A percentile compares a stretch with the other conserved stretches of the same genome.
phyloP scores from a whole-genome alignment of 768 basidiomycete genomes.

The Termitomyces eurrhizus region DNA sequence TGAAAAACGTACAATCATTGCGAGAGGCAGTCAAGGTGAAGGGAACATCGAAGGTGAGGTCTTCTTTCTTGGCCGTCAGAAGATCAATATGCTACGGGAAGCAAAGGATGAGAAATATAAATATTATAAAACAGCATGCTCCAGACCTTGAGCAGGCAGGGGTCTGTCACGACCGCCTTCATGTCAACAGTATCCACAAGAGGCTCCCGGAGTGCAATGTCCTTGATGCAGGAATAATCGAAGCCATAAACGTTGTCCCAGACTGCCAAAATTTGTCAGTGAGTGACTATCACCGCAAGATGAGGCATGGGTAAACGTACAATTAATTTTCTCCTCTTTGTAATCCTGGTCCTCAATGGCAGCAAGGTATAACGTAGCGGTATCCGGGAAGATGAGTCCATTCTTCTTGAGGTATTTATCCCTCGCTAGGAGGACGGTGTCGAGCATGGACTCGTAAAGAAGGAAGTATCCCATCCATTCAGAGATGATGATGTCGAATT shows the following conservation, averaged over 20 bases:
- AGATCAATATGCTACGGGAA: slow-evolving; percentile 76
- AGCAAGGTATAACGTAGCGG: slow-evolving; percentile 86
- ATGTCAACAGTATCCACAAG: slow-evolving; percentile 98
- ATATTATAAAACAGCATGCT: neutral
- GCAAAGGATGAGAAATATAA: neutral
- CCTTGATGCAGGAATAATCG: slow-evolving; percentile 99
- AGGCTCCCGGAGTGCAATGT: slow-evolving; percentile 94
- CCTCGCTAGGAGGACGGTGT: slow-evolving; percentile 93
- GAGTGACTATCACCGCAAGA: neutral
- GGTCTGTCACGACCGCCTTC: slow-evolving; percentile 92
- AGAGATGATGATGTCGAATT: slow-evolving; percentile 98
- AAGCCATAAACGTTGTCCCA: slow-evolving; percentile 99
- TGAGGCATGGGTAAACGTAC: slow-evolving; percentile 43
- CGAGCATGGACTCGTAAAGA: slow-evolving; percentile 98
- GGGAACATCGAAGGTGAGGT: slow-evolving; percentile 78
- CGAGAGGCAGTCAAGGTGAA: slow-evolving; percentile 82
- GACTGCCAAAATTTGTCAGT: slow-evolving; percentile 49
- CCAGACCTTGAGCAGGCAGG: slow-evolving; percentile 82
- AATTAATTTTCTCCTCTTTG: slow-evolving; percentile 99
- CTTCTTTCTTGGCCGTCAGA: slow-evolving; percentile 90
- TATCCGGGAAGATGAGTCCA: slow-evolving; percentile 96
- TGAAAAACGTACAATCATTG: slow-evolving; percentile 75
- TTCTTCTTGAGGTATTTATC: slow-evolving; percentile 93
- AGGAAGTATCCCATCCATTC: slow-evolving; percentile 99
- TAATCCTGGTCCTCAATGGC: slow-evolving; percentile 99